A percentile compares a stretch with the other conserved stretches of the same genome.
Evolutionary conservation across 495 filamentous ascomycete species (phyloP).

Genomic region (Talaromyces wortmannii): DNA sequence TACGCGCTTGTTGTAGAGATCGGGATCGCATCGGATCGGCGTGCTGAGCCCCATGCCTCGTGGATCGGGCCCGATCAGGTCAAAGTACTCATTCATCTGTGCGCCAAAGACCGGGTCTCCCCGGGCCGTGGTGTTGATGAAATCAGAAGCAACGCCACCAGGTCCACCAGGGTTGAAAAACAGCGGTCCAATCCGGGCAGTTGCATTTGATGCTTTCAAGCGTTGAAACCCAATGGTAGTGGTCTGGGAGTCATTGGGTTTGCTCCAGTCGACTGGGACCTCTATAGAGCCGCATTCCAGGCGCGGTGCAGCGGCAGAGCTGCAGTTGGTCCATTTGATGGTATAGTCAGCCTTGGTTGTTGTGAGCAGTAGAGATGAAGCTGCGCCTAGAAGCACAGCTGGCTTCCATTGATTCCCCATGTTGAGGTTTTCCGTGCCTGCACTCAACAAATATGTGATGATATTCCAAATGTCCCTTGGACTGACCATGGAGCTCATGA

Average conservation of each 20-base stretch:
- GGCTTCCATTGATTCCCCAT: neutral
- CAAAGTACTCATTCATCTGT: slow-evolving; percentile 16
- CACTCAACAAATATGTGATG: no score
- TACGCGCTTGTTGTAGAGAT: slow-evolving; percentile 22
- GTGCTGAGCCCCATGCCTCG: slow-evolving; percentile 34
- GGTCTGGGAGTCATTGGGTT: slow-evolving; percentile 2
- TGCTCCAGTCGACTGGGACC: slow-evolving; percentile 7
- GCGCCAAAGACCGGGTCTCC: neutral
- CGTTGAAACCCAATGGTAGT: slow-evolving; percentile 6
- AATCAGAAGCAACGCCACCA: slow-evolving; percentile 12
- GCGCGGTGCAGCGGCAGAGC: neutral
- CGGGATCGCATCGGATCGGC: slow-evolving; percentile 27
- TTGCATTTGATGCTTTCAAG: slow-evolving; percentile 9
- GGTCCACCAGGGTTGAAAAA: slow-evolving; percentile 34
- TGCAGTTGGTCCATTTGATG: neutral
- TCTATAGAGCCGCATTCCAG: neutral
- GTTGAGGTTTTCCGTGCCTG: neutral
- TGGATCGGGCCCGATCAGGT: slow-evolving; percentile 38
- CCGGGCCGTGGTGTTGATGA: neutral
- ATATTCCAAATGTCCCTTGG: no score
- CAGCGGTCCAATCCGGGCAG: slow-evolving; percentile 19
- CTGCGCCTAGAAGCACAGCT: neutral
- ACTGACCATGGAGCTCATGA: no score
- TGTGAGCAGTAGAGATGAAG: neutral
- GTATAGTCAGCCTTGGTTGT: neutral